Conservation (phyloP, 148 eudicot species). For the Dianthus caryophyllus region DNA sequence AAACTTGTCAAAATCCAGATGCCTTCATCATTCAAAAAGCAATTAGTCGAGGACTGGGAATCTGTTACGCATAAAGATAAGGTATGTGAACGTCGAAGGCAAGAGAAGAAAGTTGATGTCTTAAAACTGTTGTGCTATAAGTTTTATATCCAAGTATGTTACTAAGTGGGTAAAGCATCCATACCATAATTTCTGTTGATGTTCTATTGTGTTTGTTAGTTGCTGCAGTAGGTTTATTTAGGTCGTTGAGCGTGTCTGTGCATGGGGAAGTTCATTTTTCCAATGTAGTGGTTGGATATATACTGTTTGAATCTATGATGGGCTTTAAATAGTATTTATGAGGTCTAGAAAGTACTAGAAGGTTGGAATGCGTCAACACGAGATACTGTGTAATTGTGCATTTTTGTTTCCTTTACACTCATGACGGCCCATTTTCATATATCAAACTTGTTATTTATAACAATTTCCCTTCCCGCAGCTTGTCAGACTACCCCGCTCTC, state of each 20-base stretch:
- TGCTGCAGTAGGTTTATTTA: neutral
- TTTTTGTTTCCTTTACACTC: neutral
- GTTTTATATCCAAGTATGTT: slow-evolving; percentile 3
- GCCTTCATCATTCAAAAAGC: slow-evolving; percentile 73
- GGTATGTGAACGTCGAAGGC: slow-evolving; percentile 35
- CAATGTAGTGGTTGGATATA: neutral
- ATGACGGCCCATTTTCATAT: neutral
- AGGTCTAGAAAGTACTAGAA: neutral
- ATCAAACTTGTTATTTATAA: neutral
- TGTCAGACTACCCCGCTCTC: slow-evolving; percentile 83
- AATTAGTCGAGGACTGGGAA: slow-evolving; percentile 89
- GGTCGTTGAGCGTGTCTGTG: neutral
- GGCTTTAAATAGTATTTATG: neutral
- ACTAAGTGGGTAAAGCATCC: neutral
- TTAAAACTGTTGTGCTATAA: neutral
- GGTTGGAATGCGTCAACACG: neutral
- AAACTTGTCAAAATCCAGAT: slow-evolving; percentile 81
- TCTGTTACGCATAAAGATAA: slow-evolving; percentile 71
- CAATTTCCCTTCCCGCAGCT: slow-evolving; percentile 51
- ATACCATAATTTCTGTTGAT: neutral
- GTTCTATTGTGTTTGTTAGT: neutral
- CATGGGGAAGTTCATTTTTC: neutral
- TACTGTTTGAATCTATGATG: neutral
- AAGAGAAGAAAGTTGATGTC: neutral
- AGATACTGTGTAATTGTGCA: neutral